Percentiles rank a stretch among this genome's conserved stretches.
phyloP scores from a whole-genome alignment of 805 yeast species.

The Blastobotrys attinorum region DNA sequence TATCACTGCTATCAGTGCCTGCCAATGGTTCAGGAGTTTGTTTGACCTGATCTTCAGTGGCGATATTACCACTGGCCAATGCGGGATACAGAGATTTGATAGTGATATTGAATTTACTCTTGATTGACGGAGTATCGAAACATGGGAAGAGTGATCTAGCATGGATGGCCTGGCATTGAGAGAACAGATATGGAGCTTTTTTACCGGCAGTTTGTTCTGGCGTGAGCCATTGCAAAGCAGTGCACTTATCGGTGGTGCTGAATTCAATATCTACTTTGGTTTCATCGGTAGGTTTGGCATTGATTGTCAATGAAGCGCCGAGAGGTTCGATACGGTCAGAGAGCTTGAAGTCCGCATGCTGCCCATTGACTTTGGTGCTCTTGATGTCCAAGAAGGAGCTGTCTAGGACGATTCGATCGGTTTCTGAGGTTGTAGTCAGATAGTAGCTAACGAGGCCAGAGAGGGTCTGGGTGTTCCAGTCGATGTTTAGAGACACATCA shows the following conservation, averaged over 20 bases:
- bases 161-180: conserved; percentile 89
- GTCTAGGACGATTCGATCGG: conserved; percentile 48
- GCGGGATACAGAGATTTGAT: conserved; percentile 61
- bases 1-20: conserved; percentile 7
- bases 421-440: conserved; percentile 26
- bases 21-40: conserved; percentile 8
- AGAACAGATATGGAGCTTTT: conserved; percentile 62
- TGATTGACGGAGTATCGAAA: conserved; percentile 84
- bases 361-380: conserved; percentile 36
- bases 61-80: conserved; percentile 63
- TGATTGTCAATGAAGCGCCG: conserved; percentile 37
- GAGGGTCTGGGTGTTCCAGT: conserved; percentile 46
- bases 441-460: conserved; percentile 48
- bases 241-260: conserved; percentile 63
- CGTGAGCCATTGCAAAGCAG: conserved; percentile 82
- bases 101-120: conserved; percentile 51
- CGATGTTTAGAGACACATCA: conserved; percentile 42
- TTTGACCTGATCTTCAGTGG: conserved; percentile 13
- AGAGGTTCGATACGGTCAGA: conserved; percentile 31
- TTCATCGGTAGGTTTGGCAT: conserved; percentile 1
- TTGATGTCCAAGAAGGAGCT: conserved; percentile 52
- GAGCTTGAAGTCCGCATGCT: conserved; percentile 24
- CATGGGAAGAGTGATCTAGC: conserved; percentile 84
- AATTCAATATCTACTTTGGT: conserved; percentile 36
- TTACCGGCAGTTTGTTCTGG: conserved; percentile 68